Evolutionary conservation across 78 protist genomes (phyloP).

Genomic region (Dictyostelium intermedium): DNA sequence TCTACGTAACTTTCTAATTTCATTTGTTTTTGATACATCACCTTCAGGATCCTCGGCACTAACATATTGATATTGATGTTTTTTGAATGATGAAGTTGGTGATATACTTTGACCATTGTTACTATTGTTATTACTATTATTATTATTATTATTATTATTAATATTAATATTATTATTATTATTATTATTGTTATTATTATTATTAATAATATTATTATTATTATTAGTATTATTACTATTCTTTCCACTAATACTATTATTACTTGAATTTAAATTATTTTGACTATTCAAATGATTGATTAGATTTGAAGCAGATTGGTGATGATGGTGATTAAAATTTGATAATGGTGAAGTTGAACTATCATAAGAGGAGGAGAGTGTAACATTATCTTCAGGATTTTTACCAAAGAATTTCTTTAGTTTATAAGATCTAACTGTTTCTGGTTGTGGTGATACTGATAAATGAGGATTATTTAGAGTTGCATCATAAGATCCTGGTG

Average conservation of each 20-base stretch:
- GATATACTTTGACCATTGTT: not conserved
- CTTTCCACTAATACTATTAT: not conserved
- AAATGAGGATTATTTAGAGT: not conserved
- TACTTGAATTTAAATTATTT: not conserved
- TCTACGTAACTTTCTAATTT: slow-evolving; percentile 13
- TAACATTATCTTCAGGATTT: not conserved
- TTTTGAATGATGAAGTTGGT: slow-evolving; percentile 1
- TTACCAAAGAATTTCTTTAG: slow-evolving; percentile 41
- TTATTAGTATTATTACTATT: not conserved
- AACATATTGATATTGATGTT: not conserved
- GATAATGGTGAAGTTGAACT: not conserved
- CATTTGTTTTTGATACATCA: slow-evolving; percentile 1
- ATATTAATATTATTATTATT: not conserved
- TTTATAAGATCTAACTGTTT: slow-evolving; percentile 2
- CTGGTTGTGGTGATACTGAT: slow-evolving; percentile 33
- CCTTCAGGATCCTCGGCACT: slow-evolving; percentile 1
- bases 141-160: not conserved
- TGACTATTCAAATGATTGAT: not conserved
- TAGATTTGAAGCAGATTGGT: not conserved
- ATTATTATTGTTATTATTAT: not conserved
- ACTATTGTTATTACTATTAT: not conserved
- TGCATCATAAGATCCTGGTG: not conserved
- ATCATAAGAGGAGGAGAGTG: not conserved
- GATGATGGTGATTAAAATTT: not conserved
- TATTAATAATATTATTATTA: not conserved